Evolutionary conservation across 2,329 filamentous ascomycete species (phyloP).

Genomic region (Aureobasidium namibiae): DNA sequence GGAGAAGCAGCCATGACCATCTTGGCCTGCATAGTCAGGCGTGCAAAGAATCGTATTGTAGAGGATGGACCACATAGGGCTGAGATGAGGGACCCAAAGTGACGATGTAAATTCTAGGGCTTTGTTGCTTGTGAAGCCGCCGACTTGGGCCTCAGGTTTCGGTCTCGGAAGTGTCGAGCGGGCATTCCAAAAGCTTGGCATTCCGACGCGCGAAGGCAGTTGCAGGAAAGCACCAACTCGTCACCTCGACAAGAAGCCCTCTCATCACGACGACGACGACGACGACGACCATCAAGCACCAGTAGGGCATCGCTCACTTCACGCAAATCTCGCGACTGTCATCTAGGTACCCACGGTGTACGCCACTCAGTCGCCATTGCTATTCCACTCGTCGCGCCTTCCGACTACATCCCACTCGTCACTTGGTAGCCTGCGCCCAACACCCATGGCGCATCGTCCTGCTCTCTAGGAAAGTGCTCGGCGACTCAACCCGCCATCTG

Average conservation of each 20-base stretch:
- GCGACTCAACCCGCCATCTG: background rate
- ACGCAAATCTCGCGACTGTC: background rate
- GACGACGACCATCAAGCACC: background rate
- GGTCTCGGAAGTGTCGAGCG: background rate
- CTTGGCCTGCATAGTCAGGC: background rate
- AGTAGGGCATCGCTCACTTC: background rate
- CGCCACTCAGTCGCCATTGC: background rate
- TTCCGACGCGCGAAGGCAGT: background rate
- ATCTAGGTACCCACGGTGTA: background rate
- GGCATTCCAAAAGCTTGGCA: background rate
- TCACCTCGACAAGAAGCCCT: background rate
- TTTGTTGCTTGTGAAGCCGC: background rate
- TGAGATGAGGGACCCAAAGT: background rate
- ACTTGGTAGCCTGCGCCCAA: background rate
- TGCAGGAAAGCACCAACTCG: background rate
- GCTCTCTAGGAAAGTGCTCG: background rate
- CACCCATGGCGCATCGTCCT: background rate
- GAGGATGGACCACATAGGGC: too few relatives aligned
- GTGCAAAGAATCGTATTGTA: background rate
- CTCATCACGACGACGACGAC: too few relatives aligned
- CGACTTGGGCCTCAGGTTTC: background rate
- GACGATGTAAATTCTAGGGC: background rate
- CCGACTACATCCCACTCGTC: too few relatives aligned
- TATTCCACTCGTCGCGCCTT: too few relatives aligned
- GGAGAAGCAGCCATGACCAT: background rate